Base-by-base conservation (phyloP, 805 yeast genomes). In the Candida stauntonica region DNA sequence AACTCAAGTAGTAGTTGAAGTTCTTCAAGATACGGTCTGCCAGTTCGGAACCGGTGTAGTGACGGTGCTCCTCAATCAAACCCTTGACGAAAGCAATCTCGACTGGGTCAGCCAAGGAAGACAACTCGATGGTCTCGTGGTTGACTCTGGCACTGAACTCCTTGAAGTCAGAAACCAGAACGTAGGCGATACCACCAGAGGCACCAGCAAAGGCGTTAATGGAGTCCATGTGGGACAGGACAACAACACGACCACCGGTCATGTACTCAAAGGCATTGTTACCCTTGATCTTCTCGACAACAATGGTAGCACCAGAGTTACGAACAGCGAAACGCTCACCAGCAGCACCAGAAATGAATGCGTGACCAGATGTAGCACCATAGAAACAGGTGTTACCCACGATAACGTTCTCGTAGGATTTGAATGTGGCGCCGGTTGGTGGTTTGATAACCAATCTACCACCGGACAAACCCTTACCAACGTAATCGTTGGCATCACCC, bases 121-220 rank as follows among this genome's bases (percentile, higher is more conserved):
- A 72, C 42, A 93, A 73, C 54, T 84, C 96, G 50, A 93, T 91
- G 51, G 86, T 79, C 50, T 82, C 91, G 30, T 64, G 59, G 67
- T 91, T 91, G 50, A 86, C 87, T 64, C 81, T 81, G 46, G 79
- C 77, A 45, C 71, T 70, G 57, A 91, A 89, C 60, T 88, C 96
- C 60, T 89, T 96, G 46, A 58, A 60, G 36, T 93, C 97, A 71
- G 91, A 85, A 55, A 89, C 95, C 54, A 91, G 73, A 44, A 94
- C 97, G 59, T 91, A 91, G 13, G 96, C 95, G 63, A 93, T 91
- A 78, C 99, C 99, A 67, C 99, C 99, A 54, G 97, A 89, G 84
- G 93, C 93, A 72, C 99, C 99, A 40, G 99, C 96, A 44, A 80
- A 67, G 4, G 73, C 72, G 45, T 86, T 96, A 61, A 88, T 82